Evolutionary conservation across 768 basidiomycete genomes (phyloP).

Genomic region (Amanita fuliginea): DNA sequence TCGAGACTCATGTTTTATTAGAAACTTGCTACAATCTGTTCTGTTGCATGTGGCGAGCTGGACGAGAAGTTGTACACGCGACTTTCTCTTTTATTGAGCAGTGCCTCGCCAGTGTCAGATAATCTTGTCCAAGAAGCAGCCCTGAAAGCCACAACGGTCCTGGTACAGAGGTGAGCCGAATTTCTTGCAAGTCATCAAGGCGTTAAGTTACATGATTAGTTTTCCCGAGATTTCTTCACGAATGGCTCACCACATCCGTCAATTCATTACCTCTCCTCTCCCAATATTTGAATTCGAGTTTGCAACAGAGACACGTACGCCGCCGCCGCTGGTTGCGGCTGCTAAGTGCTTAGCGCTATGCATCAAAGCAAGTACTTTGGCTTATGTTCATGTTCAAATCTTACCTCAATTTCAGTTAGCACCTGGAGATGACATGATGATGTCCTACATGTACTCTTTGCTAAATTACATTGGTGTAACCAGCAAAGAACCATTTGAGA

Average conservation of each 20-base stretch:
- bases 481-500: constrained; percentile 63
- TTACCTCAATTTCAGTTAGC: constrained; percentile 42
- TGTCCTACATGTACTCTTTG: constrained; percentile 95
- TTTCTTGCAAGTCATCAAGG: constrained; percentile 9
- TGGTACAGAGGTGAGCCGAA: constrained; percentile 61
- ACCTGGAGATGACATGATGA: constrained; percentile 78
- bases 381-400: neutral
- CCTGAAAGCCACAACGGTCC: constrained; percentile 70
- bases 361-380: constrained; percentile 48
- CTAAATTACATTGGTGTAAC: constrained; percentile 85
- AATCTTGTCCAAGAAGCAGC: constrained; percentile 85
- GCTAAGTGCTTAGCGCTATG: constrained; percentile 87
- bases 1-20: constrained; percentile 16
- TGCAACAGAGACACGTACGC: constrained; percentile 57
- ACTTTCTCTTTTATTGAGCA: constrained; percentile 67
- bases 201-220: constrained; percentile 23
- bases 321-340: constrained; percentile 72
- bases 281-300: constrained; percentile 86
- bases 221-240: constrained; percentile 70
- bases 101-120: constrained; percentile 72
- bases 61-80: constrained; percentile 60
- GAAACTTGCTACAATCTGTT: constrained; percentile 84
- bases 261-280: constrained; percentile 81
- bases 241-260: constrained; percentile 71
- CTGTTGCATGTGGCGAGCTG: constrained; percentile 55